Percentiles rank a stretch among this genome's conserved stretches.
Evolutionary conservation across 345 rosid genomes (phyloP).

Genomic region (Euphorbia pulcherrima): DNA sequence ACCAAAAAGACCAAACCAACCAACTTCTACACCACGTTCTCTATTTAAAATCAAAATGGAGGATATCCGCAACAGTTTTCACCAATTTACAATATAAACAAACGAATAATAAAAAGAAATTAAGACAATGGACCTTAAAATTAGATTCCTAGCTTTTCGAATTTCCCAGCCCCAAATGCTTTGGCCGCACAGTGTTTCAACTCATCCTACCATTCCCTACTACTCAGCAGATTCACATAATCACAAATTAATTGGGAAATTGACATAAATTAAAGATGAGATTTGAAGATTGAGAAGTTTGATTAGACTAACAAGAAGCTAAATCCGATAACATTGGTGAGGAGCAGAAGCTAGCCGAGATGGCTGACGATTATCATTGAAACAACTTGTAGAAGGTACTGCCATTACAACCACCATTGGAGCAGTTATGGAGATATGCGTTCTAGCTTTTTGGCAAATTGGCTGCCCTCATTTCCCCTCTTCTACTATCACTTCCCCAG

Average conservation of each 20-base stretch:
- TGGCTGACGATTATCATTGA: constrained; percentile 14
- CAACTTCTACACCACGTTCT: too few species aligned
- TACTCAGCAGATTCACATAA: not conserved
- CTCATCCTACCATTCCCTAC: constrained; percentile 26
- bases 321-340: constrained; percentile 15
- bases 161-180: constrained; percentile 23
- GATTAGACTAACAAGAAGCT: constrained; percentile 12
- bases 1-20: too few species aligned
- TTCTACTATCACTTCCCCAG: not conserved
- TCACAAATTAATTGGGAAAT: too few species aligned
- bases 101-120: too few species aligned
- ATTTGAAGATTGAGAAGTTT: not conserved
- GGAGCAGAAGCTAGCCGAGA: constrained; percentile 10
- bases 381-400: constrained; percentile 15
- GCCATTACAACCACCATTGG: constrained; percentile 17
- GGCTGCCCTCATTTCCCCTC: constrained; percentile 14
- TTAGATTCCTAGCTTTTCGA: constrained; percentile 23
- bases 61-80: too few species aligned
- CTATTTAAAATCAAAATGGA: too few species aligned
- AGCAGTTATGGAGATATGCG: constrained; percentile 3
- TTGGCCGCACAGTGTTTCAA: constrained; percentile 24
- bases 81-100: too few species aligned
- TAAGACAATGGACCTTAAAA: too few species aligned
- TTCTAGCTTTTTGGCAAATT: constrained; percentile 12
- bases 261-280: too few species aligned